Percentiles rank a stretch among this genome's conserved stretches.
Evolutionary conservation across 768 basidiomycete species (phyloP).

Genomic region (Hortiboletus flavorubellus): DNA sequence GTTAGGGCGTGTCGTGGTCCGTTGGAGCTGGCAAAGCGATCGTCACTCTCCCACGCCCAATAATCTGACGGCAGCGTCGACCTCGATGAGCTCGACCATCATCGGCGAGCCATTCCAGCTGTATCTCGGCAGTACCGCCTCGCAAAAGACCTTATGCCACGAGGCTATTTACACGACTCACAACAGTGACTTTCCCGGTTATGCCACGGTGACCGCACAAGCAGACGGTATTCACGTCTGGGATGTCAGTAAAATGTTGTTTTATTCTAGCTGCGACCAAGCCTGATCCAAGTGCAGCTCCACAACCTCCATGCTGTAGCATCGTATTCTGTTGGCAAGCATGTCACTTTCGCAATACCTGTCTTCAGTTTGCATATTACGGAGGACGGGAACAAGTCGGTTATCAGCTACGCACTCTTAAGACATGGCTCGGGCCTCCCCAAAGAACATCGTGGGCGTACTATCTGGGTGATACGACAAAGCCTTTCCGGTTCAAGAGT

Average conservation of each 20-base stretch:
- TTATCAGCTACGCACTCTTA: conserved; percentile 56
- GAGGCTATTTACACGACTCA: conserved; percentile 20
- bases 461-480: conserved; percentile 63
- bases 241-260: conserved; percentile 48
- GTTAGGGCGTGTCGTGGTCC: not conserved
- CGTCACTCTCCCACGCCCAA: conserved; percentile 26
- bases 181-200: conserved; percentile 40
- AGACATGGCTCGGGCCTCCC: conserved; percentile 44
- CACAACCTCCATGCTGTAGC: conserved; percentile 61
- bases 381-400: conserved; percentile 34
- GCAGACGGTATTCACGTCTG: conserved; percentile 73
- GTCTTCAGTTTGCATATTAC: conserved; percentile 43
- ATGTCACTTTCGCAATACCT: conserved; percentile 57
- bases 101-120: conserved; percentile 32
- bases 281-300: conserved; percentile 40
- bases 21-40: not conserved
- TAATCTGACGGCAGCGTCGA: conserved; percentile 1
- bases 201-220: conserved; percentile 66
- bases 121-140: conserved; percentile 22
- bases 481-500: conserved; percentile 36
- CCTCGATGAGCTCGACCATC: conserved; percentile 28
- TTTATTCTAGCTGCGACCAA: not conserved
- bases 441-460: conserved; percentile 41
- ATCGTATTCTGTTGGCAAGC: conserved; percentile 70
- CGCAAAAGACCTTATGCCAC: not conserved